Evolutionary conservation across 164 flowering plant species (phyloP), one percentile per base, ranked within the genome.

Genomic region (Annona cherimola): DNA sequence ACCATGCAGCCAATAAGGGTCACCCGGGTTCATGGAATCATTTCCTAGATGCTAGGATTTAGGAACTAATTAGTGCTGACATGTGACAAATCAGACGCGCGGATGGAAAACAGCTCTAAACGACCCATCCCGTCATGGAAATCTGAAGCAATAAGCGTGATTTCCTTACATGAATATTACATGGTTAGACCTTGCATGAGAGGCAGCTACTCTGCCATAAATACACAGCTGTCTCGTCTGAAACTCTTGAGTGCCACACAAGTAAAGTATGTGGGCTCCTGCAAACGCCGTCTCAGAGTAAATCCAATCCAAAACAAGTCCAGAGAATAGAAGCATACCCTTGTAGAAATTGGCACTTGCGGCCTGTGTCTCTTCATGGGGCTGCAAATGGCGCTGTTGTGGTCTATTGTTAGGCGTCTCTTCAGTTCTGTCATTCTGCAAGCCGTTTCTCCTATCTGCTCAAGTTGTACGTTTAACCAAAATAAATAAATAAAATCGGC

Each of bases 361-460:
- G 85, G 67, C 71, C 85, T 91, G 4, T 83, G 85, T 61, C 90
- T 83, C 79, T 91, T 91, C 41, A 79, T 69, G 63, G 86, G 60
- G 75, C 76, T 71, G 72, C 84, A 77, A 61, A 68, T 66, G 72
- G 81, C 45, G 69, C 73, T 75, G 67, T 77, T 77, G 45, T 80
- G 84, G 65, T 86, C 87, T 68, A 87, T 73, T 41, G 85, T 76
- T 4, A 77, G 82, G 70, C 86, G 80, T 66, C 87, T 77, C 71
- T 89, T 89, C 67, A 81, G 83, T 72, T 89, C 93, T 71, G 81
- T 85, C 92, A 89, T 86, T 75, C 43, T 14, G 39, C 67, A 46
- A 75, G 71, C 77, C 76, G 81, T 42, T 74, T 55, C 72, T 75
- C 76, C 70, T 46, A 73, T 76, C 71, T 72, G 63, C 5, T 19